A percentile compares a stretch with the other conserved stretches of the same genome.
phyloP scores from a whole-genome alignment of 352 stramenopile species.

The Phytopythium cucurbitacearum region DNA sequence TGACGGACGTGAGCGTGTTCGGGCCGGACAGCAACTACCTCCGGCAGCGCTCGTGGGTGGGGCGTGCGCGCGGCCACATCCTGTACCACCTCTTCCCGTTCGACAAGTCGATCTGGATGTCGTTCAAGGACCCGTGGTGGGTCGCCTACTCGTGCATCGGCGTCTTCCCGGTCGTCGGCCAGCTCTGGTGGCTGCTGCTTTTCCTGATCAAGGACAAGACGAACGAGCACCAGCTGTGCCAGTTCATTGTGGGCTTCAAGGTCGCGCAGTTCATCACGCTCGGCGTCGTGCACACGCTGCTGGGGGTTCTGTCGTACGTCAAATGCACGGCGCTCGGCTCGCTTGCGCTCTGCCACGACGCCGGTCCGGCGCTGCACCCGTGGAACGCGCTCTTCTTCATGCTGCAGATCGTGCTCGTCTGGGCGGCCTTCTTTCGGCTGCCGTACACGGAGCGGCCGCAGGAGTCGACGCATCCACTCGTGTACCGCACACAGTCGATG shows the following conservation, averaged over 20 bases:
- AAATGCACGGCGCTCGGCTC: conserved; percentile 61
- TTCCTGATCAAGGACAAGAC: conserved; percentile 91
- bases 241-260: conserved; percentile 92
- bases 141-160: conserved; percentile 71
- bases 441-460: conserved; percentile 72
- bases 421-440: conserved; percentile 80
- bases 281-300: conserved; percentile 62
- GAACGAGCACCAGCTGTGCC: conserved; percentile 90
- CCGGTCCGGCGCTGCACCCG: conserved; percentile 50
- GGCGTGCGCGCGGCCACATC: conserved; percentile 61
- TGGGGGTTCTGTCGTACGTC: conserved; percentile 69
- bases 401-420: conserved; percentile 79
- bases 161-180: conserved; percentile 77
- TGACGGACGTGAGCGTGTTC: neutral
- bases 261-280: conserved; percentile 88
- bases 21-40: neutral
- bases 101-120: conserved; percentile 87
- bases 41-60: conserved; percentile 28
- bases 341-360: conserved; percentile 51
- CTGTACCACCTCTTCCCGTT: conserved; percentile 87
- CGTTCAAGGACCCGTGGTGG: conserved; percentile 81
- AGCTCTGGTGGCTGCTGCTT: conserved; percentile 89
- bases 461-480: conserved; percentile 40
- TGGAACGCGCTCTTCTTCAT: conserved; percentile 82
- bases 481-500: conserved; percentile 54